Evolutionary conservation across 176 grass and related monocot species (phyloP).

Genomic region (Zoysia pacifica): DNA sequence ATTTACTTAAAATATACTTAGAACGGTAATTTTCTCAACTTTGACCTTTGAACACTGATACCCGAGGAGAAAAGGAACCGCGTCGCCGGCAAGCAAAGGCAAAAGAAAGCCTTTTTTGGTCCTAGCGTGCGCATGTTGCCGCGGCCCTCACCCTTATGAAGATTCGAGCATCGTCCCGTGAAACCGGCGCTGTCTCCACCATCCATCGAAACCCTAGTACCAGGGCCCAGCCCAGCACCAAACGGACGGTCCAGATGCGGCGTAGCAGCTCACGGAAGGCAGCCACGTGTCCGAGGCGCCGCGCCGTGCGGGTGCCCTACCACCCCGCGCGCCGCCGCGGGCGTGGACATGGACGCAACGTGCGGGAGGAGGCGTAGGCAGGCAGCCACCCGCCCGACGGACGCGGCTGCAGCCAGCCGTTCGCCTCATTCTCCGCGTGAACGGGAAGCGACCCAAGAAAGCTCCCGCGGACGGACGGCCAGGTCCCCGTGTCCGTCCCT

Average conservation of each 20-base stretch:
- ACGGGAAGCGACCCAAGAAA: slow-evolving; percentile 40
- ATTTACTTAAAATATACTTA: too few relatives aligned
- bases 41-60: too few relatives aligned
- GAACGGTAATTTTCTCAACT: too few relatives aligned
- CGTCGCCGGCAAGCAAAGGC: not conserved
- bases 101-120: not conserved
- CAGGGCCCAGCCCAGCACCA: not conserved
- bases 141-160: not conserved
- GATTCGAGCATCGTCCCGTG: not conserved
- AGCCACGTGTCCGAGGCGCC: not conserved
- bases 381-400: not conserved
- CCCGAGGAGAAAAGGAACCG: not conserved
- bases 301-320: not conserved
- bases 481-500: not conserved
- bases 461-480: not conserved
- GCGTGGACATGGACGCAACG: not conserved
- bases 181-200: not conserved
- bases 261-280: not conserved
- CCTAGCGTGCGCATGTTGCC: not conserved
- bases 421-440: slow-evolving; percentile 14
- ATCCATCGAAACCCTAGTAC: slow-evolving; percentile 5
- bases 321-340: too few relatives aligned
- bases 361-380: not conserved
- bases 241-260: slow-evolving; percentile 5
- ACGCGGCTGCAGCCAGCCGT: not conserved